Conservation (phyloP, 805 yeast species). For the Teunomyces tritomae region DNA sequence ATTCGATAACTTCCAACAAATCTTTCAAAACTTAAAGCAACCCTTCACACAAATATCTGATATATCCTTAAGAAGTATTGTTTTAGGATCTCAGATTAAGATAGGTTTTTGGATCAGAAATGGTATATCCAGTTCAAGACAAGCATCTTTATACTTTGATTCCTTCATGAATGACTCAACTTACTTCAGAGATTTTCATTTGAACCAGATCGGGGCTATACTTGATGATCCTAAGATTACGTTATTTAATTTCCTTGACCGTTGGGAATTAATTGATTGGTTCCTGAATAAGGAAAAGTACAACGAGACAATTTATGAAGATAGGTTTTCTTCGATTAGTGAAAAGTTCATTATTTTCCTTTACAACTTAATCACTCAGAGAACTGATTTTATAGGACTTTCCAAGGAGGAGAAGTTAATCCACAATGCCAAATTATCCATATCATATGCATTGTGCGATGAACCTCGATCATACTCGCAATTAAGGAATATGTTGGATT, state of each 20-base stretch:
- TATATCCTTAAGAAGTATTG: conserved; percentile 57
- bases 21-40: conserved; percentile 11
- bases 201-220: conserved; percentile 44
- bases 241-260: conserved; percentile 39
- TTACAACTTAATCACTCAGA: conserved; percentile 43
- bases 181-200: conserved; percentile 43
- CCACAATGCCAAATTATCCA: conserved; percentile 33
- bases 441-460: conserved; percentile 50
- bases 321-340: conserved; percentile 42
- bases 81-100: conserved; percentile 58
- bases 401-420: conserved; percentile 25
- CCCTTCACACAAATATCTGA: conserved; percentile 53
- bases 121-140: conserved; percentile 54
- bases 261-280: conserved; percentile 62
- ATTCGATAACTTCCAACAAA: conserved; percentile 14
- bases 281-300: conserved; percentile 32
- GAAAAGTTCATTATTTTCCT: conserved; percentile 43
- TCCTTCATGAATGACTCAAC: conserved; percentile 39
- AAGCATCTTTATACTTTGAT: conserved; percentile 49
- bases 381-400: conserved; percentile 23
- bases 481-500: conserved; percentile 29
- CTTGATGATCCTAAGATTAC: conserved; percentile 37
- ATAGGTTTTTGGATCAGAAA: conserved; percentile 74
- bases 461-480: conserved; percentile 56
- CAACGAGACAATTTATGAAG: conserved; percentile 44